Percentiles rank a stretch among this genome's conserved stretches.
phyloP scores from a whole-genome alignment of 1,284 basidiomycete genomes.

The Ceratobasidium sp. region DNA sequence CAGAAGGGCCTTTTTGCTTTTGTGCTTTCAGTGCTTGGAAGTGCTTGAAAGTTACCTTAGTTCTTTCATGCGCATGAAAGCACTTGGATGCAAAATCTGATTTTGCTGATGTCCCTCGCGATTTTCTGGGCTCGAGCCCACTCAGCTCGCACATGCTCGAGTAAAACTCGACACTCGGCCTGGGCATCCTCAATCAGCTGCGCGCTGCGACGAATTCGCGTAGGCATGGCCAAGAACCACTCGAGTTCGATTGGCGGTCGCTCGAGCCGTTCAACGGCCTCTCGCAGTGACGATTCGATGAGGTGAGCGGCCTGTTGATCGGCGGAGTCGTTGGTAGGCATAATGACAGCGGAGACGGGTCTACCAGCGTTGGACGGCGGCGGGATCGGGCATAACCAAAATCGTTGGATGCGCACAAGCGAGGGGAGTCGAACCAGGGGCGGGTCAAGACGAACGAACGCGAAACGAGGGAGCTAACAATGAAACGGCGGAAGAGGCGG shows the following conservation, averaged over 20 bases:
- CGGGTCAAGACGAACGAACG: neutral
- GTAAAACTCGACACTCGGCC: neutral
- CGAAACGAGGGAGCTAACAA: neutral
- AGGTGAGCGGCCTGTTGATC: constrained; percentile 2
- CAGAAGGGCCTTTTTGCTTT: too few relatives aligned
- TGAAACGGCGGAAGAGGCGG: neutral
- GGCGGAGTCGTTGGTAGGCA: neutral
- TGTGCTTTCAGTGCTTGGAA: too few relatives aligned
- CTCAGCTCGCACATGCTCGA: neutral
- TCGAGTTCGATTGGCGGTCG: neutral
- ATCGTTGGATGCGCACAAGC: neutral
- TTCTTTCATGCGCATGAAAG: too few relatives aligned
- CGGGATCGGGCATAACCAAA: too few relatives aligned
- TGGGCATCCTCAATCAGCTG: neutral
- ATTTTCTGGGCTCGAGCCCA: neutral
- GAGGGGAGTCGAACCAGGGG: neutral
- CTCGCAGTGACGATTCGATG: neutral
- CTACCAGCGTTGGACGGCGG: too few relatives aligned
- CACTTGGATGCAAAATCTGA: too few relatives aligned
- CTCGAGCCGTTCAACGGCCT: neutral
- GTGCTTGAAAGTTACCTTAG: too few relatives aligned
- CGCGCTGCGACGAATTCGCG: neutral
- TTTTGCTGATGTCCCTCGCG: too few relatives aligned
- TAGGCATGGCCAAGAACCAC: constrained; percentile 7
- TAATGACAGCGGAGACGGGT: too few relatives aligned